A percentile compares a stretch with the other conserved stretches of the same genome.
phyloP scores from a whole-genome alignment of 78 protist species.

The Emiliania huxleyi region DNA sequence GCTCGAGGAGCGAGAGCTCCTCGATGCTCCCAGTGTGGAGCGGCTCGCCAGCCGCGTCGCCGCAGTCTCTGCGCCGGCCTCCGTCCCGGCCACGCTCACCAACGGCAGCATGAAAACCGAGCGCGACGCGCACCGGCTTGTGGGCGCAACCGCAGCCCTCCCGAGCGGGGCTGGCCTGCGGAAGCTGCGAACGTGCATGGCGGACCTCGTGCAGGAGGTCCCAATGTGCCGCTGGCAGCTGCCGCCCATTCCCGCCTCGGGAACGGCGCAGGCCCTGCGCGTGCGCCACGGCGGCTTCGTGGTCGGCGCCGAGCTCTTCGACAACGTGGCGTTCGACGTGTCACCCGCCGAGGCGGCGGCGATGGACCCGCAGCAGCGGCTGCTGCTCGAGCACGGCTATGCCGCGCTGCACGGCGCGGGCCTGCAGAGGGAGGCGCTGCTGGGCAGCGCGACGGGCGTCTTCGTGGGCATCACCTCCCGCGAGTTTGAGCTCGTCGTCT shows the following conservation, averaged over 20 bases:
- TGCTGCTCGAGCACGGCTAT: background rate
- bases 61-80: no score
- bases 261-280: background rate
- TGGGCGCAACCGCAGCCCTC: no score
- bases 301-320: background rate
- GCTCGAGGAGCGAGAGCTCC: no score
- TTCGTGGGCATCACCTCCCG: background rate
- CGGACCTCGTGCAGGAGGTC: background rate
- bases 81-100: no score
- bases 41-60: no score
- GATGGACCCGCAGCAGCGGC: conserved; percentile 43
- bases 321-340: background rate
- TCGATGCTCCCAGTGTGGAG: no score
- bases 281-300: conserved; percentile 11
- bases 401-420: conserved; percentile 8
- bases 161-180: no score
- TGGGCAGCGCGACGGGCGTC: background rate
- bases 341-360: background rate
- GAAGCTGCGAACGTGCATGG: no score
- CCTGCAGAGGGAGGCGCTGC: background rate
- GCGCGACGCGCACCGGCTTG: no score
- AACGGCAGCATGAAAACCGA: no score
- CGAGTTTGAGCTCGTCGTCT: conserved; percentile 31
- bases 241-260: background rate
- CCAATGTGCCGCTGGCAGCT: background rate